Evolutionary conservation across 495 filamentous ascomycete genomes (phyloP), one percentile per base, ranked within the genome.

Genomic region (Collariella sp.): DNA sequence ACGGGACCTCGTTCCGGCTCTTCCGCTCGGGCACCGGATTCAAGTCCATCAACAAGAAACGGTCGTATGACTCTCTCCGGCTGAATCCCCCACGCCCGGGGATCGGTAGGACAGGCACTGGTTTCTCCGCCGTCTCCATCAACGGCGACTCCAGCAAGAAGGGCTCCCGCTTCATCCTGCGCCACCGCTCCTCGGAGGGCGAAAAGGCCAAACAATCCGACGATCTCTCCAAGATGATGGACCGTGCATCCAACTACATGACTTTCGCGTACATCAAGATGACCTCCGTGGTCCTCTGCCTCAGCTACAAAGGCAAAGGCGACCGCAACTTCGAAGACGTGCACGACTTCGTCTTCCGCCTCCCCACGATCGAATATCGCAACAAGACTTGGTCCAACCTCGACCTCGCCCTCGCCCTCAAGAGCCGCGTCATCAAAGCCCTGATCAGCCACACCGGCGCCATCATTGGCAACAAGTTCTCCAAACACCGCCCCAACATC

Each of bases 321-420:
- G 87, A 95, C 51, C 89, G 89, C 61, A 99, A 97, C 62, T 72
- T 98, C 46, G 88, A 95, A 71, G 93, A 98, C 67, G 83, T 98
- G 12, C 93, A 98, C 68, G 85, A 96, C 62, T 91, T 98, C 56
- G 93, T 97, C 54, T 98, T 98, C 79, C 84, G 89, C 18, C 81
- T 99, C 63, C 93, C 93, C 7, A 86, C 86, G 15, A 82, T 99
- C 36, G 93, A 99, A 66, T 97, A 95, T 67, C 80, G 88, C 46
- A 97, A 99, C 74, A 97, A 96, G 72, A 97, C 90, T 10, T 99
- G 93, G 93, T 96, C 91, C 16, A 97, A 97, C 67, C 81, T 97
- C 7, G 93, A 99, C 57, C 80, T 99, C 11, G 90, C 91, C 1
- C 73, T 96, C 46, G 84, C 86, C 18, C 74, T 99, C 42, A 97